Evolutionary conservation across 495 filamentous ascomycete genomes (phyloP).

Genomic region (Glonium stellatum): DNA sequence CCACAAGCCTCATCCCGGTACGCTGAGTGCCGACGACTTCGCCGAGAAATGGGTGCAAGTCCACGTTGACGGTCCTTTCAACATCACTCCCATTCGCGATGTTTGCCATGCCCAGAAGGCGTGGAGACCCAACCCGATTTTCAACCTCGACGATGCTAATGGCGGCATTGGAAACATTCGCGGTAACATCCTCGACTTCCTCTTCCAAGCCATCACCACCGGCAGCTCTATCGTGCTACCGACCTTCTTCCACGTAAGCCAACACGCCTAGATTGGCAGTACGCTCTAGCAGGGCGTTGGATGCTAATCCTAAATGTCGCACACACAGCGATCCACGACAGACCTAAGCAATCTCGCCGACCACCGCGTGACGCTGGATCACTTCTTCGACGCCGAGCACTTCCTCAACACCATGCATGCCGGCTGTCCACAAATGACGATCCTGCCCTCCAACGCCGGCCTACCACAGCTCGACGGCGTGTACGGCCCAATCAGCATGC

Average conservation of each 20-base stretch:
- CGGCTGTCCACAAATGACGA: not conserved
- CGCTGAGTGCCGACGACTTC: not conserved
- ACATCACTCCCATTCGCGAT: not conserved
- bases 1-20: not conserved
- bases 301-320: too few species aligned
- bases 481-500: not conserved
- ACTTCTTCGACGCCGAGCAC: not conserved
- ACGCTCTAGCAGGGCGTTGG: too few species aligned
- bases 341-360: too few species aligned
- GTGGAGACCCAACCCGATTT: conserved; percentile 12
- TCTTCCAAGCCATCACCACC: conserved; percentile 16
- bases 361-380: too few species aligned
- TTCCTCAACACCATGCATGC: not conserved
- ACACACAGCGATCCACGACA: too few species aligned
- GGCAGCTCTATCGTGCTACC: conserved; percentile 16
- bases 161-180: conserved; percentile 14
- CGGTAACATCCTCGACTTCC: conserved; percentile 20
- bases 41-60: not conserved
- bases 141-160: conserved; percentile 18
- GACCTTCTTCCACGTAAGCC: not conserved
- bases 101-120: not conserved
- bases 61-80: not conserved
- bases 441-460: not conserved
- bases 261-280: too few species aligned
- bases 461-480: not conserved